These are phyloP conservation scores for Amphibolis antarctica DNA, from an alignment of 106 monocot genomes.

Conservation along the genomic window DNA sequence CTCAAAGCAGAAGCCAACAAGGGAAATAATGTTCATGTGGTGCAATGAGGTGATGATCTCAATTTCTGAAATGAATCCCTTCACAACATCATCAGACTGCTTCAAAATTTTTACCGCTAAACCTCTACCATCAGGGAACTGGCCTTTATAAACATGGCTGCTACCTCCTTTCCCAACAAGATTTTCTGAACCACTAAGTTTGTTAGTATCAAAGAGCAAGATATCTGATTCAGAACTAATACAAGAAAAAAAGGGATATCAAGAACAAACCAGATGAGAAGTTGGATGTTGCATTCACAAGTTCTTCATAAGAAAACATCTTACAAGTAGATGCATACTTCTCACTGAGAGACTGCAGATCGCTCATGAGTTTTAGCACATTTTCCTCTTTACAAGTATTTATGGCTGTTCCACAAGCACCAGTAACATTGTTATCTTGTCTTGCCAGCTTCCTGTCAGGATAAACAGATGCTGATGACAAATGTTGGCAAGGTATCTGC, in stretches of 20 bases:
- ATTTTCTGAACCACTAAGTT: conserved; percentile 29
- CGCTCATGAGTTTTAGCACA: conserved; percentile 13
- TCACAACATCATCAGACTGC: conserved; percentile 24
- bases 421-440: conserved; percentile 3
- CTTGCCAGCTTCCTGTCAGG: conserved; percentile 17
- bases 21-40: conserved; percentile 47
- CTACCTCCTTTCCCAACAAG: conserved; percentile 49
- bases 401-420: neutral
- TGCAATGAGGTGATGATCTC: conserved; percentile 42
- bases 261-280: conserved; percentile 30
- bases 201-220: neutral
- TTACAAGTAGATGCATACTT: conserved; percentile 39
- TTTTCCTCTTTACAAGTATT: conserved; percentile 2
- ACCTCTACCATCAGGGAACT: conserved; percentile 30
- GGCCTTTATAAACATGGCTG: conserved; percentile 44
- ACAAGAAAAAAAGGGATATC: neutral
- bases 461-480: conserved; percentile 12
- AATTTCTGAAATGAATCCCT: conserved; percentile 39
- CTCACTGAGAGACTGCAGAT: conserved; percentile 27
- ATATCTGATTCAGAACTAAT: neutral
- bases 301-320: conserved; percentile 34
- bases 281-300: conserved; percentile 33
- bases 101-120: conserved; percentile 50
- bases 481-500: conserved; percentile 9
- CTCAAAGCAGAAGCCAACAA: conserved; percentile 49